These are phyloP conservation scores for Ganoderma leucocontextum DNA, from an alignment of 1,284 basidiomycete species.

Conservation along the genomic window DNA sequence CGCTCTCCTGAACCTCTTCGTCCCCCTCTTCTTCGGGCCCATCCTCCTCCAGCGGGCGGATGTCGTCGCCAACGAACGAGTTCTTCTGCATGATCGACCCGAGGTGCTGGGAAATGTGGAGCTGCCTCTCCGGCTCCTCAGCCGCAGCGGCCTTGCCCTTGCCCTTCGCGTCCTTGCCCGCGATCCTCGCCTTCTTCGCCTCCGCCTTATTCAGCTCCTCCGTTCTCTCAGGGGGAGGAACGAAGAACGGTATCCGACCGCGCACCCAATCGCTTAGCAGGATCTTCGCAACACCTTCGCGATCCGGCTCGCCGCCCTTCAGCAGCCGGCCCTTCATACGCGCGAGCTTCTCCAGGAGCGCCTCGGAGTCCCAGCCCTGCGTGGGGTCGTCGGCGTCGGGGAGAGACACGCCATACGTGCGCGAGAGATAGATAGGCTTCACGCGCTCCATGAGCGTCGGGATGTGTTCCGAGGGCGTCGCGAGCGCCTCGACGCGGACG, in stretches of 20 bases:
- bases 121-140: slow-evolving; percentile 39
- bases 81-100: slow-evolving; percentile 88
- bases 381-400: slow-evolving; percentile 62
- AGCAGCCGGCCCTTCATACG: slow-evolving; percentile 92
- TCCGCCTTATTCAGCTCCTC: slow-evolving; percentile 73
- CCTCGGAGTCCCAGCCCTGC: slow-evolving; percentile 75
- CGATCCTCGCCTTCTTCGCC: slow-evolving; percentile 62
- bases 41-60: slow-evolving; percentile 59
- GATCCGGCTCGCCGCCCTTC: slow-evolving; percentile 95
- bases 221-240: slow-evolving; percentile 78
- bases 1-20: slow-evolving; percentile 42
- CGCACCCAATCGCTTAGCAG: slow-evolving; percentile 97
- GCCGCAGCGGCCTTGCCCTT: slow-evolving; percentile 45
- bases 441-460: slow-evolving; percentile 89
- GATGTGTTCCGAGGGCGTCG: slow-evolving; percentile 95
- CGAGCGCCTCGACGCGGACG: slow-evolving; percentile 94
- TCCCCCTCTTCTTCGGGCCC: slow-evolving; percentile 40
- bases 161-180: slow-evolving; percentile 47
- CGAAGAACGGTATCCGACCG: slow-evolving; percentile 93
- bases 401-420: slow-evolving; percentile 86
- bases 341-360: slow-evolving; percentile 87
- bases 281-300: slow-evolving; percentile 94
- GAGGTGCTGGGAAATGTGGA: slow-evolving; percentile 74
- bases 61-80: slow-evolving; percentile 79
- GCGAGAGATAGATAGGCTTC: slow-evolving; percentile 90